Conservation (phyloP, 75 land plant species). For the Adiantum capillusveneris region DNA sequence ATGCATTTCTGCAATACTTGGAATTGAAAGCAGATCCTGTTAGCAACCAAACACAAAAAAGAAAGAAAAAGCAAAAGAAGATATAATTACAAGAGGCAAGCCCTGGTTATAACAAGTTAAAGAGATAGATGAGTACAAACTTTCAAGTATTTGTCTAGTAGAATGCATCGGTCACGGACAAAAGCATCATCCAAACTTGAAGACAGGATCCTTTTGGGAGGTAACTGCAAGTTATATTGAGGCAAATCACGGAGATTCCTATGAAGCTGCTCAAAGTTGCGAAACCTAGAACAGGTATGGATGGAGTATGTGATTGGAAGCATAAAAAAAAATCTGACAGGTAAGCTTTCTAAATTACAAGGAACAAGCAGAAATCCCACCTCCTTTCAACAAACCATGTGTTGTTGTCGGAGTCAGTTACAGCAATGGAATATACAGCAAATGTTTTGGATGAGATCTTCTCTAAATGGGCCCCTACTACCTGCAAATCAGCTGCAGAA, state of each 20-base stretch:
- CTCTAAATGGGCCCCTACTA: slow-evolving; percentile 94
- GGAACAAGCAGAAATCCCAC: slow-evolving; percentile 16
- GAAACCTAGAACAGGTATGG: slow-evolving; percentile 65
- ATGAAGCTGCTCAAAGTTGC: slow-evolving; percentile 94
- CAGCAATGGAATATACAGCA: slow-evolving; percentile 92
- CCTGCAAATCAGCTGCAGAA: slow-evolving; percentile 55
- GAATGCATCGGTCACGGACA: slow-evolving; percentile 82
- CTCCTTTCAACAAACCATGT: slow-evolving; percentile 97
- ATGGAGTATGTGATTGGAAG: background rate
- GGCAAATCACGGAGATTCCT: slow-evolving; percentile 85
- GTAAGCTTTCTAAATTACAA: background rate
- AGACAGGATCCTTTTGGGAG: slow-evolving; percentile 90
- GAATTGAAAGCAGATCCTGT: slow-evolving; percentile 90
- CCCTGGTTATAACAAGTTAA: background rate
- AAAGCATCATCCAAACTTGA: slow-evolving; percentile 87
- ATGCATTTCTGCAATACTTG: slow-evolving; percentile 95
- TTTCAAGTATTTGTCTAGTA: slow-evolving; percentile 86
- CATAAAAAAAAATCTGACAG: background rate
- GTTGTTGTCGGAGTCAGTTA: slow-evolving; percentile 66
- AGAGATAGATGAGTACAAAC: slow-evolving; percentile 26
- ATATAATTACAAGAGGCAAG: background rate
- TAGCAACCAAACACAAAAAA: slow-evolving; percentile 1
- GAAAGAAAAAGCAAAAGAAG: background rate
- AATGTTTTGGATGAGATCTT: slow-evolving; percentile 83
- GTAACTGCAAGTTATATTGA: slow-evolving; percentile 74